Evolutionary conservation across 1,284 basidiomycete species (phyloP), one percentile per base, ranked within the genome.

Genomic region (Cutaneotrichosporon mucoides): DNA sequence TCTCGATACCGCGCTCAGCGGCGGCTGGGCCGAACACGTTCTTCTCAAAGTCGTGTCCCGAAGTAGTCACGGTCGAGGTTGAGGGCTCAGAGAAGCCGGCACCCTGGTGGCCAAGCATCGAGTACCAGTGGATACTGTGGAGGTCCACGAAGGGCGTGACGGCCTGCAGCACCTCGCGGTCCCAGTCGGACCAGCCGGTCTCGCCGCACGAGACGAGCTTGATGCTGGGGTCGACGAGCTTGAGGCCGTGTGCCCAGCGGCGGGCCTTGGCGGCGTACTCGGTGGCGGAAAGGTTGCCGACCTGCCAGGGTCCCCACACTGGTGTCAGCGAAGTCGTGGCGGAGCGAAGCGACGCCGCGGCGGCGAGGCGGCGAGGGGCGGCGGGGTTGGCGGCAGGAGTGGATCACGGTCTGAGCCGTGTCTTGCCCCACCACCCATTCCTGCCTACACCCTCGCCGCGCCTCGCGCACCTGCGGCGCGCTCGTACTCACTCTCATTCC

Each of bases 281-380:
- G 15, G 78, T 72, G 0, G 84, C 80, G 6, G 81, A 79, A 75
- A 84, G 81, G 65, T 85, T 83, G 34, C 84, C 84, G 34, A 85
- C 83, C 77, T 86, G 84, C 85, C 84, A 86, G 4, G 83, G 81
- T 11, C 84, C 84, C 79, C 81, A 84, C 52, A 84, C 79, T 69
- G 73, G 11, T 13, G 38, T 12, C 38, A 13, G 24, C 24, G 3
- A 3, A 24, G 24, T 54, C 24, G 24, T 3, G 24, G 24, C 24
- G 24, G 24, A 24, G 24, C 24, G 24, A 24, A 24, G 24, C 24
- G 24, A 24, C 2, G 24, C 24, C 24, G 24, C 24, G 24, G 24
- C 24, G 24, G 24, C 24, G 3, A 24, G 24, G 24, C 24, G 24
- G 24, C 24, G 24, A 24, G 24, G 24, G 24, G 24, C 24, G 24